phyloP scores from a whole-genome alignment of 2,329 filamentous ascomycete genomes.

The Phoma herbarum region DNA sequence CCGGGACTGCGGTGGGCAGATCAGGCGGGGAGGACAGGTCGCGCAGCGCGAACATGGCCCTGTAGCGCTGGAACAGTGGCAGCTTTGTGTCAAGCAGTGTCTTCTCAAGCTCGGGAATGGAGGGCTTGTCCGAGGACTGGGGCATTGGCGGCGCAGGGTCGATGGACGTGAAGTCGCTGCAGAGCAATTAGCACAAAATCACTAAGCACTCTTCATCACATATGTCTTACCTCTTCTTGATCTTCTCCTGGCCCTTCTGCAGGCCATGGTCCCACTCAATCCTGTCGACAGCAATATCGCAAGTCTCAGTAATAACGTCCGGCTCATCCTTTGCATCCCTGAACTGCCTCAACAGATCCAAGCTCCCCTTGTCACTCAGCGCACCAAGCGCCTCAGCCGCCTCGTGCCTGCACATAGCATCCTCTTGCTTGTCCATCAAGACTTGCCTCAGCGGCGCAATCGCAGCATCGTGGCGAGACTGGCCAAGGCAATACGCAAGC shows the following conservation, averaged over 20 bases:
- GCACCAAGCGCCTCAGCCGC: slow-evolving; percentile 94
- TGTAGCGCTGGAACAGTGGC: slow-evolving; percentile 90
- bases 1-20: slow-evolving; percentile 86
- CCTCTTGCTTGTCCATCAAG: slow-evolving; percentile 80
- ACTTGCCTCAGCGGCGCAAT: slow-evolving; percentile 76
- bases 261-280: slow-evolving; percentile 85
- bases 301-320: slow-evolving; percentile 89
- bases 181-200: slow-evolving; percentile 23
- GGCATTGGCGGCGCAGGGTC: slow-evolving; percentile 92
- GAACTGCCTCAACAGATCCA: slow-evolving; percentile 76
- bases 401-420: slow-evolving; percentile 95
- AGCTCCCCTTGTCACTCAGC: slow-evolving; percentile 75
- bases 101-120: slow-evolving; percentile 77
- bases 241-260: slow-evolving; percentile 71
- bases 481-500: slow-evolving; percentile 94
- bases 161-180: slow-evolving; percentile 91
- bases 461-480: slow-evolving; percentile 80
- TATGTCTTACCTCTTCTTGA: slow-evolving; percentile 76
- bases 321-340: slow-evolving; percentile 79
- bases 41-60: slow-evolving; percentile 96
- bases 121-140: slow-evolving; percentile 66
- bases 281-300: slow-evolving; percentile 93
- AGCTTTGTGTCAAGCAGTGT: slow-evolving; percentile 79
- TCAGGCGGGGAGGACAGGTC: slow-evolving; percentile 94
- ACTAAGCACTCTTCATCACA: background rate